These are phyloP conservation scores for Moniliella sp. DNA, from an alignment of 1,284 basidiomycete species.

Conservation along the genomic window DNA sequence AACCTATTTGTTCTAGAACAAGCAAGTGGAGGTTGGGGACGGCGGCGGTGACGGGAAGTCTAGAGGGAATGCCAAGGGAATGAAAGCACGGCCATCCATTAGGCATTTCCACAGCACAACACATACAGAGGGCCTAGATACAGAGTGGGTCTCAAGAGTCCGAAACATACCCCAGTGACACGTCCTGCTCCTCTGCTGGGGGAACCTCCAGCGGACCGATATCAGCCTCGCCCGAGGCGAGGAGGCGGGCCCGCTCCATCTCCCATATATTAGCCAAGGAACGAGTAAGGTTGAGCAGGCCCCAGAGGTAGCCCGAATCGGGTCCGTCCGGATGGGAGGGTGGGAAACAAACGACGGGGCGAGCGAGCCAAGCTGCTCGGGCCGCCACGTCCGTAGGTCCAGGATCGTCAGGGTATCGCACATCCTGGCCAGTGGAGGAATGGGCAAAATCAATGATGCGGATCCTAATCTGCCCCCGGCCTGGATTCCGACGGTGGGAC, in stretches of 20 bases:
- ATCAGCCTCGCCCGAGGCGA: too few species aligned
- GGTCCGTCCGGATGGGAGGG: slow-evolving; percentile 69
- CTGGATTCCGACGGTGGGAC: slow-evolving; percentile 2
- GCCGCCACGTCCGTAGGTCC: background rate
- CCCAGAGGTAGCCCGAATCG: slow-evolving; percentile 80
- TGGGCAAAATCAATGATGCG: slow-evolving; percentile 97
- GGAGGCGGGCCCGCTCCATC: slow-evolving; percentile 12
- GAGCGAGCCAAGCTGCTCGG: slow-evolving; percentile 1
- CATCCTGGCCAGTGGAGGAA: slow-evolving; percentile 84
- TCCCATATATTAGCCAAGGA: slow-evolving; percentile 42
- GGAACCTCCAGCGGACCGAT: too few species aligned
- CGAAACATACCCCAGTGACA: too few species aligned
- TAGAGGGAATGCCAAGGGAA: too few species aligned
- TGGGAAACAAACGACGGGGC: slow-evolving; percentile 44
- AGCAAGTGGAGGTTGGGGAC: too few species aligned
- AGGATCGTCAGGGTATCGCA: slow-evolving; percentile 42
- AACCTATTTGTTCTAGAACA: too few species aligned
- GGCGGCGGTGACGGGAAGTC: too few species aligned
- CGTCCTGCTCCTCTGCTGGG: too few species aligned
- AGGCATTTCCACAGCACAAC: too few species aligned
- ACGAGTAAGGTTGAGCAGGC: slow-evolving; percentile 54
- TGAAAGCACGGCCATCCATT: too few species aligned
- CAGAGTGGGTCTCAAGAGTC: too few species aligned
- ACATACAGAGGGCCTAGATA: too few species aligned
- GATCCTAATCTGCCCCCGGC: slow-evolving; percentile 71